A percentile compares a stretch with the other conserved stretches of the same genome.
Evolutionary conservation across 2,329 filamentous ascomycete genomes (phyloP).

Genomic region (Aspergillus ochraceoroseus): DNA sequence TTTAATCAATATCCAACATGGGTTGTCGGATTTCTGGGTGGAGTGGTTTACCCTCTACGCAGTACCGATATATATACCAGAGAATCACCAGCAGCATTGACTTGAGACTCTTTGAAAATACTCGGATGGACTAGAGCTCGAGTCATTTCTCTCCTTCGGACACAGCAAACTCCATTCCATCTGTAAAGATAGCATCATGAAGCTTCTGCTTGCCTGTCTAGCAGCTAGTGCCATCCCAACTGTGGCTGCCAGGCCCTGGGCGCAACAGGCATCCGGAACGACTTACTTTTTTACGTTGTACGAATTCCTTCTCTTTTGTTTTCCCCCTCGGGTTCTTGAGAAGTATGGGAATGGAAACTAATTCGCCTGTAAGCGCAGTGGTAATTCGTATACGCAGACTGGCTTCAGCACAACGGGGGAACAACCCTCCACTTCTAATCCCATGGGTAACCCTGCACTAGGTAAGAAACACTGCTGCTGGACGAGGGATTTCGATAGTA

Average conservation of each 20-base stretch:
- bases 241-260: constrained; percentile 20
- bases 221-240: constrained; percentile 13
- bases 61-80: no score
- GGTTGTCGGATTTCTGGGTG: no score
- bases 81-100: no score
- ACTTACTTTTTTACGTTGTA: constrained; percentile 45
- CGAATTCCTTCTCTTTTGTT: neutral
- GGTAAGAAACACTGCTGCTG: constrained; percentile 20
- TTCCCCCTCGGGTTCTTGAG: neutral
- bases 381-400: constrained; percentile 58
- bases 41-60: no score
- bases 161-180: no score
- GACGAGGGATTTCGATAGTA: no score
- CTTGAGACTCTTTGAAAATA: no score
- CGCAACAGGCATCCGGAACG: constrained; percentile 8
- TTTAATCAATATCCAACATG: constrained; percentile 2
- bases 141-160: no score
- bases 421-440: constrained; percentile 52
- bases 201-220: constrained; percentile 10
- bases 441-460: constrained; percentile 52
- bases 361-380: constrained; percentile 34
- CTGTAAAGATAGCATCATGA: no score
- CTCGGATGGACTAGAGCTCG: no score
- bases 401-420: constrained; percentile 52
- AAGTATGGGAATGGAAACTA: neutral